Conservation (phyloP, 352 stramenopile species). For the Phytopythium chamaehyphon region DNA sequence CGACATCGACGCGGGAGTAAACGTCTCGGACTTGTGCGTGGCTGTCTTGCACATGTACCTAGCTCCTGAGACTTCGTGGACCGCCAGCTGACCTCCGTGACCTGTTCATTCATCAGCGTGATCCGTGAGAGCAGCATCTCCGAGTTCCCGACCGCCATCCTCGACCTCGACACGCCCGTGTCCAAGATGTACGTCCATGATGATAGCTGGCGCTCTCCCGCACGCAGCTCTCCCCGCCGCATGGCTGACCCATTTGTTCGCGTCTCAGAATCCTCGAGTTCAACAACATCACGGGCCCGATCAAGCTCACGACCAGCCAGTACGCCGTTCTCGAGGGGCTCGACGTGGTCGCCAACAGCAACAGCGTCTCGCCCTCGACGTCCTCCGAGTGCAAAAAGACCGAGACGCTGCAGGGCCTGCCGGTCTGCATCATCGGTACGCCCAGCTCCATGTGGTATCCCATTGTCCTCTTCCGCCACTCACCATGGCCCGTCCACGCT, state of each 20-base stretch:
- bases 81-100: neutral
- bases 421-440: constrained; percentile 25
- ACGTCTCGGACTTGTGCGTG: constrained; percentile 37
- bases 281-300: constrained; percentile 28
- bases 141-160: constrained; percentile 34
- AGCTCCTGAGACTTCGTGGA: neutral
- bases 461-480: no score
- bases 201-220: no score
- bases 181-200: constrained; percentile 20
- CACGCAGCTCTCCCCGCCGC: neutral
- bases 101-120: constrained; percentile 9
- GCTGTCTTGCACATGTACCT: neutral
- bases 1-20: constrained; percentile 19
- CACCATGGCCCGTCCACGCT: neutral
- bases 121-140: constrained; percentile 40
- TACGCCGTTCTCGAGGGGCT: constrained; percentile 22
- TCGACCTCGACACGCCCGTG: constrained; percentile 24
- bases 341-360: constrained; percentile 26
- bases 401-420: constrained; percentile 19
- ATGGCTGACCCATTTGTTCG: constrained; percentile 3
- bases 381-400: constrained; percentile 22
- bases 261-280: constrained; percentile 27
- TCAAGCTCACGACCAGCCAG: constrained; percentile 28
- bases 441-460: no score
- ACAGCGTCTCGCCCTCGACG: constrained; percentile 19